Conservation (phyloP, 2,329 filamentous ascomycete species). For the Monosporascus sp. region DNA sequence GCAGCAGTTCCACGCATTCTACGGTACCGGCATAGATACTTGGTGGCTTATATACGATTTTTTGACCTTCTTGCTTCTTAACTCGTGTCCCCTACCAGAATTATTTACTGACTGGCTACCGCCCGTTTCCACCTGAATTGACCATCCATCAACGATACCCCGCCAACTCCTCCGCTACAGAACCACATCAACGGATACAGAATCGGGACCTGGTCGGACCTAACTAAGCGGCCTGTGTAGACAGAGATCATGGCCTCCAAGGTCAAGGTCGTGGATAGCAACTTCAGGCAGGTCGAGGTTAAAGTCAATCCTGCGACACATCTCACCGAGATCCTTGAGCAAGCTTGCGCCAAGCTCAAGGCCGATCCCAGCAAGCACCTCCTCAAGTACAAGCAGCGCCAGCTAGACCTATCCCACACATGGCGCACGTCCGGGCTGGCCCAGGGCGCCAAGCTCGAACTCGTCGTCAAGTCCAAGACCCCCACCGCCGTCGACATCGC, state of each 20-base stretch:
- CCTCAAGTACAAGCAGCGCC: conserved; percentile 84
- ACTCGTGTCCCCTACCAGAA: not conserved
- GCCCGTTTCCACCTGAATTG: not conserved
- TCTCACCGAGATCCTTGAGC: conserved; percentile 76
- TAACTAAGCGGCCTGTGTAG: no score
- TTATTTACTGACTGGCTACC: not conserved
- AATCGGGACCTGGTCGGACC: not conserved
- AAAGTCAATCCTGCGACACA: conserved; percentile 80
- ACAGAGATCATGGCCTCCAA: conserved; percentile 66
- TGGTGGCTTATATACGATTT: not conserved
- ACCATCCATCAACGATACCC: not conserved
- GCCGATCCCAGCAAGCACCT: conserved; percentile 68
- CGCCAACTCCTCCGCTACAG: not conserved
- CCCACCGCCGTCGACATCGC: conserved; percentile 82
- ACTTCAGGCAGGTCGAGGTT: conserved; percentile 70
- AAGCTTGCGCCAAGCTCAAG: conserved; percentile 81
- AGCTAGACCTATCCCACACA: conserved; percentile 77
- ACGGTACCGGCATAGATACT: not conserved
- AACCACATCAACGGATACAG: not conserved
- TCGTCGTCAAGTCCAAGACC: conserved; percentile 80
- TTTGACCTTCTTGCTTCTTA: not conserved
- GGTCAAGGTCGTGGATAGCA: conserved; percentile 80
- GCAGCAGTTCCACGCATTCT: not conserved
- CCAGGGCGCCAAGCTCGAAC: conserved; percentile 85
- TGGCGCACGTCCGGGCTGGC: conserved; percentile 78